Base-by-base conservation (phyloP, 257 asterid species). In the Cynanchum wilfordii region DNA sequence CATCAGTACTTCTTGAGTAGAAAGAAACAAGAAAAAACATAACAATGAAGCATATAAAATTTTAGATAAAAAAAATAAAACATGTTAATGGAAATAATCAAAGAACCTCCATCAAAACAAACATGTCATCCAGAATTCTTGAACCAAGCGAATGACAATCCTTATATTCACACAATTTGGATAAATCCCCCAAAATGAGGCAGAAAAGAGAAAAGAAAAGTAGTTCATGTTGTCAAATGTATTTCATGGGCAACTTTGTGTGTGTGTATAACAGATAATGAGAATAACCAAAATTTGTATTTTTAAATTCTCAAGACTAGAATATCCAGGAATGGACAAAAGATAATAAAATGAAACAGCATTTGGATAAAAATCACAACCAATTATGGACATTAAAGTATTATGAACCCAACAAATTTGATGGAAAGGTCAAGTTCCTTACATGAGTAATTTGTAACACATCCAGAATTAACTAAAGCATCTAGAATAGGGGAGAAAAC, bases 111-210 rank as follows among this genome's bases (percentile, higher is more conserved):
- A 81, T 73, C 84, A 94, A 72, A 81, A 57, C 75, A 82, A 72
- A 79, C 83, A 90, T 80, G 79, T 94, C 99, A 79, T 94, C 99
- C 82, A 91, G 80, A 50, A 64, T 30, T 56, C 89, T 80, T 79
- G 91, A 84, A 73, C 89, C 93, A 80, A 89, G 84, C 69, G 97
- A 86, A 85, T 83, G 81, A 75, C 75, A 70, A 75, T 83, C 87
- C 87, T 88, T 88, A 36, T 19, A 11, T 12, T 22, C 30, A 30
- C 54, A 77, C 33, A 47, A 42, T 60, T 24, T 33, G 55, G 19
- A 65, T 33, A 62, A 30, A 62, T 13, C 10, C 24, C 10, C 45
- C 16, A 62, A 30, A 66, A 54, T 51, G 13, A 51, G 73, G 49
- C 50, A 10, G 10, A 20, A 49, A 22, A 55, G 11, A 22, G 44